Base-by-base conservation (phyloP, 2,329 filamentous ascomycete genomes). In the Ophiostoma triangulosporum region DNA sequence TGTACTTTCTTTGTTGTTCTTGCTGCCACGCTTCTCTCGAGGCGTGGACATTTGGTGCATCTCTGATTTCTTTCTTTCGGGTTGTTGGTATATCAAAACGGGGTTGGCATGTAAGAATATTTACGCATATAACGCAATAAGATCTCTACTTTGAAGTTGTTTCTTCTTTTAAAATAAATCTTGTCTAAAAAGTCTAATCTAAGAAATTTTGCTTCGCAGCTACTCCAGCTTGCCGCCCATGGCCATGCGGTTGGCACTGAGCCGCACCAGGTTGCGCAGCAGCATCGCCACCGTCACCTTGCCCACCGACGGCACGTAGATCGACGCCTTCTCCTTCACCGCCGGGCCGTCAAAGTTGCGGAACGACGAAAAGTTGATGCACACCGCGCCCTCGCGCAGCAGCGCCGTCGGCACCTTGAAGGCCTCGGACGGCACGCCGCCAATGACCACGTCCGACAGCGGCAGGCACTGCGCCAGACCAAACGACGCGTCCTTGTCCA, bases 221-320 rank as follows among this genome's bases (percentile, higher is more conserved):
- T 51, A 56, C 51, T 48, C 54, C 38, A 40, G 32, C 33, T 56
- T 53, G n/a, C 46, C 46, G 27, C 40, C 48, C 27, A 35, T 46
- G 17, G 55, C 52, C 27, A 38, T 46, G 45, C 55, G 54, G 55
- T 57, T 57, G 20, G 53, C 48, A 5, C 53, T 38, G 12, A 57
- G 53, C n/a, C 55, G 55, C 64, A 97, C 76, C 33, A 97, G 70
- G 65, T 98, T 98, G 54, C 93, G 77, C 63, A 97, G 72, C 55
- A 98, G 71, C 32, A 96, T 83, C 15, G 91, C 87, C 65, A 97
- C 97, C 0, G 93, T 98, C 48, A 97, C 91, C 73, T 97, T 98
- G 62, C 93, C 93, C 60, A 96, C 94, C 0, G 91, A 93, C 1
- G 93, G 93, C 17, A 97, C 90, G 63, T 96, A 98, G 63, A 98